Evolutionary conservation across 345 rosid species (phyloP).

Genomic region (Eucalyptus pauciflora): DNA sequence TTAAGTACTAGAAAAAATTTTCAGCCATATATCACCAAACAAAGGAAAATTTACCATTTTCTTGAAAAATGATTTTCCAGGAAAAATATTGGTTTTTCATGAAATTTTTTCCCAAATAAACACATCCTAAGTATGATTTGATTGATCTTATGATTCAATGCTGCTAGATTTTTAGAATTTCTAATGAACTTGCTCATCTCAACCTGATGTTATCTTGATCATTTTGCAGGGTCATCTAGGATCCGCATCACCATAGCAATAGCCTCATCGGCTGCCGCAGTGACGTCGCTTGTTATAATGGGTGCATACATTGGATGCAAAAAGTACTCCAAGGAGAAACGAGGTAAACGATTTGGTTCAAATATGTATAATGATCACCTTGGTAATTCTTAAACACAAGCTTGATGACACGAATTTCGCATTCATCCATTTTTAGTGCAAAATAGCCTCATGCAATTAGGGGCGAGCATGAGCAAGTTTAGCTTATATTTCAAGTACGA

Average conservation of each 20-base stretch:
- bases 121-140: background rate
- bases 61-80: too few species aligned
- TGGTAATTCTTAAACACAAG: background rate
- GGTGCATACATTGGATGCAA: background rate
- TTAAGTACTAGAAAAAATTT: too few species aligned
- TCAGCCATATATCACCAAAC: too few species aligned
- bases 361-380: background rate
- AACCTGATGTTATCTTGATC: background rate
- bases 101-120: too few species aligned
- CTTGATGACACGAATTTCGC: background rate
- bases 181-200: background rate
- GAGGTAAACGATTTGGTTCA: background rate
- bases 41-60: too few species aligned
- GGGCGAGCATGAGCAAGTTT: background rate
- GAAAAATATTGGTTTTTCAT: too few species aligned
- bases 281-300: background rate
- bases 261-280: background rate
- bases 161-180: background rate
- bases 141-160: background rate
- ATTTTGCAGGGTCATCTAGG: background rate
- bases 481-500: constrained; percentile 46
- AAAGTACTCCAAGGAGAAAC: background rate
- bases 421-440: background rate
- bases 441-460: background rate
- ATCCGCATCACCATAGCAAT: background rate